A percentile compares a stretch with the other conserved stretches of the same genome.
phyloP scores from a whole-genome alignment of 148 eudicot genomes.

The Pouteria glomerata region DNA sequence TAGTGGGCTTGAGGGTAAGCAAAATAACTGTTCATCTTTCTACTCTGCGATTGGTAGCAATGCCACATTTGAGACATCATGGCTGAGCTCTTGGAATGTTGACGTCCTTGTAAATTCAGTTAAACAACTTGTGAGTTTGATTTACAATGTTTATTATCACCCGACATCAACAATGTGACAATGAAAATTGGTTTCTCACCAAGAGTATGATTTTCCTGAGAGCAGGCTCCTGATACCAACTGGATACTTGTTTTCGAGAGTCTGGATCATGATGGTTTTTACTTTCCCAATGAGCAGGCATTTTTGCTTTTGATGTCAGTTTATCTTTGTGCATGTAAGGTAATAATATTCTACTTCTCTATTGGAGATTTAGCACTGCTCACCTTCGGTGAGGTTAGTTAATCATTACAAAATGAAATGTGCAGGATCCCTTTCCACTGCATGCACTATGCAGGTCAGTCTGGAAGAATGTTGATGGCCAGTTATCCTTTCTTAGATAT shows the following conservation, averaged over 20 bases:
- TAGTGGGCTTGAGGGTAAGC: slow-evolving; percentile 10
- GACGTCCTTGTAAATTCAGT: slow-evolving; percentile 15
- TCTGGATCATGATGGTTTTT: slow-evolving; percentile 17
- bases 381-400: not conserved
- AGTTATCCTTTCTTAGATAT: slow-evolving; percentile 7
- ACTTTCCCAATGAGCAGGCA: slow-evolving; percentile 15
- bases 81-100: slow-evolving; percentile 11
- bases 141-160: not conserved
- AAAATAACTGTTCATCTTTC: slow-evolving; percentile 3
- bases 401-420: slow-evolving; percentile 5
- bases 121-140: slow-evolving; percentile 14
- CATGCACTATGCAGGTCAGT: slow-evolving; percentile 9
- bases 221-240: slow-evolving; percentile 15
- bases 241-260: slow-evolving; percentile 13
- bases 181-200: not conserved
- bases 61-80: not conserved
- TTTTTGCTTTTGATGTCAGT: slow-evolving; percentile 12
- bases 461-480: slow-evolving; percentile 14
- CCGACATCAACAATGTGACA: not conserved
- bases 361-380: not conserved
- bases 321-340: slow-evolving; percentile 5
- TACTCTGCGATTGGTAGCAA: slow-evolving; percentile 6
- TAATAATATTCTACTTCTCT: not conserved
- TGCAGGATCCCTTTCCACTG: slow-evolving; percentile 9
- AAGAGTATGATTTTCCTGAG: not conserved